These are phyloP conservation scores for Cornus suecica DNA, from an alignment of 148 eudicot genomes.

Conservation along the genomic window DNA sequence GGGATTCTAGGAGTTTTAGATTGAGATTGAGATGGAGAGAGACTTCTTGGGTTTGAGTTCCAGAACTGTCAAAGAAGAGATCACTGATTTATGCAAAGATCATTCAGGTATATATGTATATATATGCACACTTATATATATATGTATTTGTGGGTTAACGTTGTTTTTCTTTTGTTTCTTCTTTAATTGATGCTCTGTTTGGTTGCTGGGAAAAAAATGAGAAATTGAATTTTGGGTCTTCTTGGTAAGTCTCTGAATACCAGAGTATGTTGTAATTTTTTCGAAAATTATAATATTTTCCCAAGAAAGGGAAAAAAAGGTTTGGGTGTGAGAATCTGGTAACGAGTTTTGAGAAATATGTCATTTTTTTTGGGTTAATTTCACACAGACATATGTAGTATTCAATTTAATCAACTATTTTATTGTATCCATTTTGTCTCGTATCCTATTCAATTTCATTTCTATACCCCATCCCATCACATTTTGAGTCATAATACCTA, in stretches of 20 bases:
- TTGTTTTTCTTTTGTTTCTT: not conserved
- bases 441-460: too few relatives aligned
- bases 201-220: not conserved
- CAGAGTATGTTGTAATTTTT: not conserved
- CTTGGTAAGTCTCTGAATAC: too few relatives aligned
- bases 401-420: too few relatives aligned
- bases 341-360: not conserved
- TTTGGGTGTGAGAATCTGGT: not conserved
- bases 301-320: too few relatives aligned
- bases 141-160: too few relatives aligned
- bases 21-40: constrained; percentile 27
- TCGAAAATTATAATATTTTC: not conserved
- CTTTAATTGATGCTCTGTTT: not conserved
- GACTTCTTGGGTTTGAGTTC: constrained; percentile 29
- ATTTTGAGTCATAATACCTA: too few relatives aligned
- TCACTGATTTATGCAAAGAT: constrained; percentile 14
- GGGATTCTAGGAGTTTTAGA: not conserved
- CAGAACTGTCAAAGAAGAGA: constrained; percentile 22
- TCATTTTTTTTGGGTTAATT: too few relatives aligned
- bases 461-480: too few relatives aligned
- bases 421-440: too few relatives aligned
- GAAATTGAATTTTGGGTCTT: not conserved
- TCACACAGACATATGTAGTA: too few relatives aligned
- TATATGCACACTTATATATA: too few relatives aligned
- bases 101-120: constrained; percentile 14